Conservation (phyloP, 305 asterid species). For the Fraxinus dipetala region DNA sequence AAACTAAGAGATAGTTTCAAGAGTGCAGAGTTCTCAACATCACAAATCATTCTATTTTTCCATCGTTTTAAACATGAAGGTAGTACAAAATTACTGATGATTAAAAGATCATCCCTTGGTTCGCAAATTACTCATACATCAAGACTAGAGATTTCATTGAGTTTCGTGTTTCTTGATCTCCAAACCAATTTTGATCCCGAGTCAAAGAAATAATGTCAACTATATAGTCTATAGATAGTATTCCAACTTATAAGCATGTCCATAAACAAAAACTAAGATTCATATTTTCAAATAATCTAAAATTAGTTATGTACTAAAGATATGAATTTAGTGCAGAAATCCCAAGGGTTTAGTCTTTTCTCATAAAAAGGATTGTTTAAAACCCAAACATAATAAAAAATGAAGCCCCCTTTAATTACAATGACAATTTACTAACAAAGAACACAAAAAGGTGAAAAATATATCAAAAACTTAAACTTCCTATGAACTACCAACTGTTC, state of each 20-base stretch:
- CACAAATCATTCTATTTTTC: neutral
- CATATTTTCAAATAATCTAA: neutral
- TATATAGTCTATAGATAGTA: neutral
- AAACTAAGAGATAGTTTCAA: neutral
- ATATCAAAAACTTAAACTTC: neutral
- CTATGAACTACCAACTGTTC: neutral
- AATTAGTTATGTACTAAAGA: neutral
- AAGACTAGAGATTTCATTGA: neutral
- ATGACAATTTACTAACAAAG: neutral
- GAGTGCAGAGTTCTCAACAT: neutral
- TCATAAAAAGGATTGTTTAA: neutral
- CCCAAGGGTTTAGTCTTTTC: neutral
- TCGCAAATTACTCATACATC: neutral
- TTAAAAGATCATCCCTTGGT: neutral
- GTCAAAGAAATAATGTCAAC: neutral
- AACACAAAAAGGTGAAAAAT: neutral
- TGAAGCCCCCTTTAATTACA: neutral
- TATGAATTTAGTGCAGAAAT: neutral
- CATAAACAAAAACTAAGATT: neutral
- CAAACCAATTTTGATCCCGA: neutral
- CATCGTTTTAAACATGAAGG: neutral
- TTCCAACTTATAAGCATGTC: neutral
- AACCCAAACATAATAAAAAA: neutral
- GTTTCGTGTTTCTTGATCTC: neutral
- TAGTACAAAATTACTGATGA: neutral